Conservation (phyloP, 176 grass and related monocot species). For the Bolboschoenus planiculmis region DNA sequence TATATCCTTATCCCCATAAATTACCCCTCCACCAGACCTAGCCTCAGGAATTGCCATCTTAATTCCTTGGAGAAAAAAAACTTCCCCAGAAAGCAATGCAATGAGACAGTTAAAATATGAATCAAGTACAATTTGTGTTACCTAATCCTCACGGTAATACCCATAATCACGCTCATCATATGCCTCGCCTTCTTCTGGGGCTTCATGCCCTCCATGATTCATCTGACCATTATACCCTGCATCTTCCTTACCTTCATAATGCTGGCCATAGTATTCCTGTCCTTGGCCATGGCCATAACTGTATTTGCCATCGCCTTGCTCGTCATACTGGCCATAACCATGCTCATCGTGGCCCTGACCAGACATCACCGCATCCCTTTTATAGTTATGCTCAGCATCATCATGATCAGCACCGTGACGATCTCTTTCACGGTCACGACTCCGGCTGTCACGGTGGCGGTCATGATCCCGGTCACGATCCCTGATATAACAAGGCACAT, state of each 20-base stretch:
- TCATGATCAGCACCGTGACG: conserved; percentile 36
- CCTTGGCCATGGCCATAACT: conserved; percentile 36
- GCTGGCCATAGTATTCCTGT: conserved; percentile 25
- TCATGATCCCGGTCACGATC: conserved; percentile 44
- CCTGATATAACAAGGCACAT: conserved; percentile 14
- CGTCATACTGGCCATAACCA: conserved; percentile 42
- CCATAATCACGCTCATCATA: conserved; percentile 50
- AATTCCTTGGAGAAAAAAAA: neutral
- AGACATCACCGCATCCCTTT: conserved; percentile 30
- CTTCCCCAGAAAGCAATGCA: neutral
- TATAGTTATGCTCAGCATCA: conserved; percentile 39
- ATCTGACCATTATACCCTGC: conserved; percentile 7
- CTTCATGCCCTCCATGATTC: conserved; percentile 26
- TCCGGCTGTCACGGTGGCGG: neutral
- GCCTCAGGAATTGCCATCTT: neutral
- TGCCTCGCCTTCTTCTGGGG: conserved; percentile 60
- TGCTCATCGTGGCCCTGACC: conserved; percentile 39
- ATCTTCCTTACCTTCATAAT: conserved; percentile 5
- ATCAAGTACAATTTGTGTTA: neutral
- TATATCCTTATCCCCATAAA: neutral
- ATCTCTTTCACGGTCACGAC: conserved; percentile 32
- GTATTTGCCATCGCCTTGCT: conserved; percentile 36
- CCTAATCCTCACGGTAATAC: conserved; percentile 31
- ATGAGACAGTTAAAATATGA: neutral
- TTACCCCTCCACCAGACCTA: neutral